Conservation (phyloP, 108 stramenopile genomes). For the Skeletonema marinoi region DNA sequence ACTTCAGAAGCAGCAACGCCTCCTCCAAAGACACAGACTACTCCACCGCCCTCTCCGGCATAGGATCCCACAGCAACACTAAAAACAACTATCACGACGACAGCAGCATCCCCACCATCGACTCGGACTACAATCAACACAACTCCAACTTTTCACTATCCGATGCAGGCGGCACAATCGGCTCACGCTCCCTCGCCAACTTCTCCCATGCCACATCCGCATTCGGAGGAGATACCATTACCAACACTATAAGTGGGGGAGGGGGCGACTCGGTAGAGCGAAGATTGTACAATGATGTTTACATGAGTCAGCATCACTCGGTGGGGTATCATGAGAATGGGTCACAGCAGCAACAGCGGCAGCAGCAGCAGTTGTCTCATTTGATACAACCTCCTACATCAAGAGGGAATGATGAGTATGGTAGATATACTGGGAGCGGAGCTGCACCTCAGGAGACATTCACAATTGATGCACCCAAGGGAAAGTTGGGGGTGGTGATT, state of each 20-base stretch:
- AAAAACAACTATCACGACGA: background rate
- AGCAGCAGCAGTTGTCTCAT: background rate
- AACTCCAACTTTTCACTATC: background rate
- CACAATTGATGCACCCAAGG: slow-evolving; percentile 44
- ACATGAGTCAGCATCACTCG: background rate
- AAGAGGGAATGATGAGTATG: no score
- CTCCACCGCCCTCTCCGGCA: background rate
- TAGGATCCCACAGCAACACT: background rate
- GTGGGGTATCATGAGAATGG: no score
- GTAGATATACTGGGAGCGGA: no score
- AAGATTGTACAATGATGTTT: background rate
- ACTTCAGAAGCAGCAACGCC: no score
- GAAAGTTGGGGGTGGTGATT: slow-evolving; percentile 46
- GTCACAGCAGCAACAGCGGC: no score
- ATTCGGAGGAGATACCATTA: background rate
- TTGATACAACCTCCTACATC: background rate
- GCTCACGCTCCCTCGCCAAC: background rate
- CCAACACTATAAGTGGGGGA: background rate
- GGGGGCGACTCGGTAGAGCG: background rate
- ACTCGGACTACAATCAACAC: background rate
- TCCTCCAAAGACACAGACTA: no score
- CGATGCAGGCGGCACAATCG: background rate
- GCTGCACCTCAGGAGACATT: background rate
- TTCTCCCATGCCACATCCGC: background rate
- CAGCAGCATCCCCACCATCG: slow-evolving; percentile 6